Conservation (phyloP, 2,329 filamentous ascomycete genomes). For the Cladosporium sp. region DNA sequence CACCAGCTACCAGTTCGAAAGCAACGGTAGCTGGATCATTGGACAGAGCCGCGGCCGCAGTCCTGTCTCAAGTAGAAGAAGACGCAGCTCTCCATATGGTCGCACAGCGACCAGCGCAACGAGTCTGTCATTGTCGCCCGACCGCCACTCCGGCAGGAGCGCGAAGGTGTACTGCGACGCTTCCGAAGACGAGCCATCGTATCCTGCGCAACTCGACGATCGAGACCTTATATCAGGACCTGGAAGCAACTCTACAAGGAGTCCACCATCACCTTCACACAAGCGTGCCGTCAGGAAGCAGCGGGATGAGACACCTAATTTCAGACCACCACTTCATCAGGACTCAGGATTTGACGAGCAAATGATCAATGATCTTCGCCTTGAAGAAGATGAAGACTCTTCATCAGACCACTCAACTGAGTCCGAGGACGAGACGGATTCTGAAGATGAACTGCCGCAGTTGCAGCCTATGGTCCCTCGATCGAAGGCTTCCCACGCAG, state of each 20-base stretch:
- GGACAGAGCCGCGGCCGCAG: conserved; percentile 32
- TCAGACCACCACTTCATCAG: conserved; percentile 25
- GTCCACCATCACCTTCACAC: not conserved
- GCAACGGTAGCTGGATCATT: conserved; percentile 43
- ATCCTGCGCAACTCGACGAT: not conserved
- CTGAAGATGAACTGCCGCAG: not conserved
- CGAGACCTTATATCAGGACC: not conserved
- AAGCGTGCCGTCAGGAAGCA: not conserved
- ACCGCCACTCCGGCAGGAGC: conserved; percentile 6
- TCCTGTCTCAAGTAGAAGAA: conserved; percentile 30
- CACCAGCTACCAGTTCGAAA: conserved; percentile 39
- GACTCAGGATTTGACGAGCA: conserved; percentile 37
- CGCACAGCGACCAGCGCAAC: conserved; percentile 23
- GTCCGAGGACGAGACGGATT: not conserved
- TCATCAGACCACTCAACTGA: not conserved
- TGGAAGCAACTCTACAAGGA: not conserved
- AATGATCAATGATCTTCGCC: conserved; percentile 18
- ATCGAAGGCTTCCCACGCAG: not conserved
- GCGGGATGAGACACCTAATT: conserved; percentile 2
- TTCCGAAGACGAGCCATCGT: not conserved
- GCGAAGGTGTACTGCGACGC: conserved; percentile 9
- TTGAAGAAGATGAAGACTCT: not conserved
- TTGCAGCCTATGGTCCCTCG: not conserved
- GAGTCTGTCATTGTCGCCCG: conserved; percentile 13
- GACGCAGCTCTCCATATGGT: conserved; percentile 32